Evolutionary conservation across 2,329 filamentous ascomycete genomes (phyloP).

Genomic region (Alternaria sp.): DNA sequence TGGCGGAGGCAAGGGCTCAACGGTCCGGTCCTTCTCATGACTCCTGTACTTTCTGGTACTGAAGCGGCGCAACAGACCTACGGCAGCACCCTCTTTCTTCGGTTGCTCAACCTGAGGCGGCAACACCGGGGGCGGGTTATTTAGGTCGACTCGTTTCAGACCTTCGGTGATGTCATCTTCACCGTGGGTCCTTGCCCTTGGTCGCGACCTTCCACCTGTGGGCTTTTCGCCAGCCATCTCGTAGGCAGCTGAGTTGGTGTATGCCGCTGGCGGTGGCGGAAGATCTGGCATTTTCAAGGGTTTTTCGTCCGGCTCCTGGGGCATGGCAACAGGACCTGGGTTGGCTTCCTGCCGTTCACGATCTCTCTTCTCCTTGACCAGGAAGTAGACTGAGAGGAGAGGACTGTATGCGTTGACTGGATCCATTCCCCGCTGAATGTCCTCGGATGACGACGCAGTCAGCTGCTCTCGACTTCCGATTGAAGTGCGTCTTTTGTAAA

Average conservation of each 20-base stretch:
- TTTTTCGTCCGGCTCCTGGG: conserved; percentile 62
- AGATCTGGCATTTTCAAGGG: conserved; percentile 74
- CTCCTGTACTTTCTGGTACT: conserved; percentile 84
- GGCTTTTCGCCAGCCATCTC: conserved; percentile 90
- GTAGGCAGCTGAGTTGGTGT: conserved; percentile 84
- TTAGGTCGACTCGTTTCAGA: conserved; percentile 69
- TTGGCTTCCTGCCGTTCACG: conserved; percentile 70
- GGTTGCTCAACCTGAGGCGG: conserved; percentile 62
- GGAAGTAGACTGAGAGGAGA: conserved; percentile 90
- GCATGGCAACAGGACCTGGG: conserved; percentile 65
- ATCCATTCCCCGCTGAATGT: conserved; percentile 80
- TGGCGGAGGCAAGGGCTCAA: conserved; percentile 68
- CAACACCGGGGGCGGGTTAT: conserved; percentile 57
- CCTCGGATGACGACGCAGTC: conserved; percentile 81
- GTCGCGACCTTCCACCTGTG: conserved; percentile 81
- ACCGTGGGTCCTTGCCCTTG: conserved; percentile 88
- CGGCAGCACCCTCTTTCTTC: conserved; percentile 88
- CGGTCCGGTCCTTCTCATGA: conserved; percentile 52
- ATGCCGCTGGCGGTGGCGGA: conserved; percentile 79
- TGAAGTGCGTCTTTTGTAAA: conserved; percentile 94
- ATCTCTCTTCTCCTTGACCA: conserved; percentile 93
- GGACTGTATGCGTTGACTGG: conserved; percentile 94
- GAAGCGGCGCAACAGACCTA: conserved; percentile 83
- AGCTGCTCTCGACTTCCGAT: conserved; percentile 88
- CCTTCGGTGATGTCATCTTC: conserved; percentile 86